phyloP scores from a whole-genome alignment of 2,329 filamentous ascomycete genomes.

The Talaromyces sp. region DNA sequence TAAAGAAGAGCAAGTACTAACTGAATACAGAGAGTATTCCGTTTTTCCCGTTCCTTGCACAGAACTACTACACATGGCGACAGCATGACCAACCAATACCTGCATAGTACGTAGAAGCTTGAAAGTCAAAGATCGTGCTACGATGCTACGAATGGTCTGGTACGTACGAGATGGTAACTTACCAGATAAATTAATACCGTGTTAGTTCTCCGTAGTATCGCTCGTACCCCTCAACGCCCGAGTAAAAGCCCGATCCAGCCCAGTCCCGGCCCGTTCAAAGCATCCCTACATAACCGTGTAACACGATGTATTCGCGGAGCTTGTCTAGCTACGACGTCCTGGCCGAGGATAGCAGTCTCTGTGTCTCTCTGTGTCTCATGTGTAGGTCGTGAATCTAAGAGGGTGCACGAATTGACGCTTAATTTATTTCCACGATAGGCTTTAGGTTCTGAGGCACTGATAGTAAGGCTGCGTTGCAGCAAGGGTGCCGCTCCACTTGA shows the following conservation, averaged over 20 bases:
- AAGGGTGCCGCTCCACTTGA: conserved; percentile 3
- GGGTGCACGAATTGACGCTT: not conserved
- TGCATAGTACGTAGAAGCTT: not conserved
- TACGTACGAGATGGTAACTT: conserved; percentile 11
- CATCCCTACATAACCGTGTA: conserved; percentile 12
- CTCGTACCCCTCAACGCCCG: conserved; percentile 9
- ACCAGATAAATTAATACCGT: not conserved
- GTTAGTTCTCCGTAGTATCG: not conserved
- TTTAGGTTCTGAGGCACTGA: not conserved
- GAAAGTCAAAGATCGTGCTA: not conserved
- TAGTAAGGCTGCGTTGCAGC: conserved; percentile 6
- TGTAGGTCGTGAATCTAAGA: not conserved
- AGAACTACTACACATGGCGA: conserved; percentile 1
- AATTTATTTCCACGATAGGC: not conserved
- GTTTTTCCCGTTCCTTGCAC: not conserved
- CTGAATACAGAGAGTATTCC: not conserved
- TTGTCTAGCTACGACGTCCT: not conserved
- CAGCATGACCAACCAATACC: not conserved
- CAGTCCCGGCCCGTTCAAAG: not conserved
- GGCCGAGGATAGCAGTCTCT: not conserved
- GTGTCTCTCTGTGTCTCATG: not conserved
- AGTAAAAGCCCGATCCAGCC: conserved; percentile 17
- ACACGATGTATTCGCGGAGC: not conserved
- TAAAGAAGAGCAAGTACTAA: not conserved
- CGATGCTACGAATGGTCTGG: not conserved